Conservation (phyloP, 2,329 filamentous ascomycete species). For the Trichoderma atroviride region DNA sequence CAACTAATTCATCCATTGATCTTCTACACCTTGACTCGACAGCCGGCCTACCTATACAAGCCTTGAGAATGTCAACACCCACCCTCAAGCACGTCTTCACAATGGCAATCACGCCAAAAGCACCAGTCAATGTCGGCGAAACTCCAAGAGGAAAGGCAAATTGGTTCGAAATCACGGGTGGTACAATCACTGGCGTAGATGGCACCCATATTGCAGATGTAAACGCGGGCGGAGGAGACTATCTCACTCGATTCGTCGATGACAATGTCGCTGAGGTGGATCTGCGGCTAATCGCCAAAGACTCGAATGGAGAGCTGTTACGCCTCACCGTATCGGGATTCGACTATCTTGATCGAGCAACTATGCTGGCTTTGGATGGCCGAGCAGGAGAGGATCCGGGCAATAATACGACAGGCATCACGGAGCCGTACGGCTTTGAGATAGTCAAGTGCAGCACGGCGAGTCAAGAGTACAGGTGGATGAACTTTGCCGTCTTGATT, state of each 20-base stretch:
- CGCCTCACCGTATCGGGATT: constrained; percentile 9
- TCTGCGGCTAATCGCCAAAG: not conserved
- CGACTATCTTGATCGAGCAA: constrained; percentile 13
- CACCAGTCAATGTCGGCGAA: not conserved
- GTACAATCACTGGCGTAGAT: not conserved
- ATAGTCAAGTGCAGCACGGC: constrained; percentile 12
- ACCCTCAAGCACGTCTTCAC: constrained; percentile 15
- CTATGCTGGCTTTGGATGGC: constrained; percentile 14
- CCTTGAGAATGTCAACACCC: not conserved
- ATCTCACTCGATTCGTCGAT: constrained; percentile 12
- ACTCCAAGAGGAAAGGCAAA: constrained; percentile 15
- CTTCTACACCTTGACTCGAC: too few relatives aligned
- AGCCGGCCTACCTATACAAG: not conserved
- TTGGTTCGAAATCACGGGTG: constrained; percentile 15
- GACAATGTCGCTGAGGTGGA: constrained; percentile 11
- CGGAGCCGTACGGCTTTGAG: constrained; percentile 15
- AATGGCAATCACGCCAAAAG: constrained; percentile 7
- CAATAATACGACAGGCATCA: not conserved
- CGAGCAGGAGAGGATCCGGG: not conserved
- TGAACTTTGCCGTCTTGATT: not conserved
- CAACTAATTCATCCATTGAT: not conserved
- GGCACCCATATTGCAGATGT: not conserved
- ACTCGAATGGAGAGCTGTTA: not conserved
- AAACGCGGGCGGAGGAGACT: constrained; percentile 9
- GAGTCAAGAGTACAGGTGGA: not conserved